Base-by-base conservation (phyloP, 176 grass and related monocot species). In the Raddia guianensis region DNA sequence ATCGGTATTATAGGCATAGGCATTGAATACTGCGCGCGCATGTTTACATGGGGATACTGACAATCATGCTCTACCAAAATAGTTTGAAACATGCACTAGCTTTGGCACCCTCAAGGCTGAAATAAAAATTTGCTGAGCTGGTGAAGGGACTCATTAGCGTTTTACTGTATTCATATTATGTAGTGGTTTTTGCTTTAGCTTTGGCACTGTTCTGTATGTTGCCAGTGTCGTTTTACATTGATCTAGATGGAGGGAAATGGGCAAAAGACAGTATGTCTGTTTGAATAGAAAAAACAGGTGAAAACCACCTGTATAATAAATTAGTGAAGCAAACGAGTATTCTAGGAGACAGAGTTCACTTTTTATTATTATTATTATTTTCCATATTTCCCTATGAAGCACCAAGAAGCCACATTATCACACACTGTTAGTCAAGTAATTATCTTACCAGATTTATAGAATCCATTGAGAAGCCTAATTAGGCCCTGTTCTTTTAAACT, bases 1-100 rank as follows among this genome's bases (percentile, higher is more conserved):
- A 69, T 80, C 49, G 19, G 46, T 80, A 80, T 84, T 84, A 84
- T 84, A 88, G 81, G 46, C 35, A 33, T 61, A 62, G 60, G 47
- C 48, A 20, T 40, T 84, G 54, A 62, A 63, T 67, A 34, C 51
- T 66, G 42, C 12, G 34, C 27, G 45, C 43, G 58, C 47, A 60
- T 21, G 73, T 66, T 73, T 83, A 45, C 60, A 73, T 51, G n/a
- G 74, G 75, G 78, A 62, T 88, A 61, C 45, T 46, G 35, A 88
- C 86, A 53, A 84, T 37, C 47, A 84, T 74, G 56, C 56, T 63
- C 8, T 18, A 12, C 46, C 81, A 61, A 84, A 80, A 70, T 54
- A 62, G 16, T 34, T 13, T 54, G 34, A 63, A 84, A 75, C 47
- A 80, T 69, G 13, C 63, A 74, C 12, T 12, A 50, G 37, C 37